Conservation (phyloP, 2,329 filamentous ascomycete species). For the Aspergillus carbonarius region DNA sequence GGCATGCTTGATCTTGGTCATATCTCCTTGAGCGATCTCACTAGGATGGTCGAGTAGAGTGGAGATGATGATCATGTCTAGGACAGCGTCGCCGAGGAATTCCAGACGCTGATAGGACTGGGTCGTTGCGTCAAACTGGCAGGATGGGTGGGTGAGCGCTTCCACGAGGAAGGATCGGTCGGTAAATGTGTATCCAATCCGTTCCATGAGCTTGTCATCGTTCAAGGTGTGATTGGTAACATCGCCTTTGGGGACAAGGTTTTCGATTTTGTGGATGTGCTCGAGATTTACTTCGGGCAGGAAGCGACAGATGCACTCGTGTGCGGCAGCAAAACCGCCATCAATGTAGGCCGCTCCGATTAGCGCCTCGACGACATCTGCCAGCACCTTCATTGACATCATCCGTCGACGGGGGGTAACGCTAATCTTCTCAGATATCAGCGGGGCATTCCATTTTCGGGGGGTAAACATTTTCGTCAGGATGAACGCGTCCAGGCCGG, state of each 20-base stretch:
- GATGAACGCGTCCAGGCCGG: constrained; percentile 71
- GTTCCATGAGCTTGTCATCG: constrained; percentile 16
- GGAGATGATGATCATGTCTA: constrained; percentile 72
- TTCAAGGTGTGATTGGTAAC: constrained; percentile 17
- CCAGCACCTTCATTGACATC: constrained; percentile 75
- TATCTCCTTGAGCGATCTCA: constrained; percentile 55
- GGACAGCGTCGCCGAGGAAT: constrained; percentile 80
- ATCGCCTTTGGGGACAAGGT: neutral
- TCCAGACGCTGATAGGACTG: constrained; percentile 73
- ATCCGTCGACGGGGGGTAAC: constrained; percentile 28
- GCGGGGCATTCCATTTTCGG: constrained; percentile 69
- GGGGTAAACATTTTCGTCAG: constrained; percentile 66
- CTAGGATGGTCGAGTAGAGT: constrained; percentile 34
- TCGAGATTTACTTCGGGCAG: constrained; percentile 53
- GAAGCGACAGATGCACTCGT: constrained; percentile 65
- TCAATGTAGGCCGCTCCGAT: constrained; percentile 73
- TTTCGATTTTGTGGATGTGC: constrained; percentile 9
- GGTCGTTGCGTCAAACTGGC: constrained; percentile 51
- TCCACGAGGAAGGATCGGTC: constrained; percentile 70
- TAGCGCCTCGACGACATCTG: constrained; percentile 83
- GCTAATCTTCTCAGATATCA: constrained; percentile 46
- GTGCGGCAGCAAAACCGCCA: constrained; percentile 64
- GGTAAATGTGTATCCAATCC: constrained; percentile 67
- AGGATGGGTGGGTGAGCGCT: constrained; percentile 76
- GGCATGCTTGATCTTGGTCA: constrained; percentile 74